Evolutionary conservation across 2,329 filamentous ascomycete species (phyloP).

Genomic region (Pseudocercospora vitis): DNA sequence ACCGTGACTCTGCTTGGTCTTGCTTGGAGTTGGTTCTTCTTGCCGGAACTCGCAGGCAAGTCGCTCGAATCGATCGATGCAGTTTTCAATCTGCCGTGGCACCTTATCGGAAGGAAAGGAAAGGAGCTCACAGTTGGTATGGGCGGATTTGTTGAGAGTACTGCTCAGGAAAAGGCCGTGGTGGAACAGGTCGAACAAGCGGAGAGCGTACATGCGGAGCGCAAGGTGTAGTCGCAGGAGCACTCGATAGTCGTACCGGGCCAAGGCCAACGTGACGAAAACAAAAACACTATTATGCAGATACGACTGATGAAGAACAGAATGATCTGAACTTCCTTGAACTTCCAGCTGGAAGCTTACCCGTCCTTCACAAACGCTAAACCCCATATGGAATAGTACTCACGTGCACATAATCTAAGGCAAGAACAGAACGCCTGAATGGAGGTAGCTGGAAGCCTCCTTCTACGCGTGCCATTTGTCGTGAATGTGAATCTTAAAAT

Average conservation of each 20-base stretch:
- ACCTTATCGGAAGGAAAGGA: constrained; percentile 62
- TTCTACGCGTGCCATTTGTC: too few relatives aligned
- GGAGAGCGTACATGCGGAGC: constrained; percentile 24
- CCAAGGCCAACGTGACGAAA: not conserved
- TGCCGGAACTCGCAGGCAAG: constrained; percentile 52
- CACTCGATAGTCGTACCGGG: not conserved
- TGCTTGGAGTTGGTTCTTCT: constrained; percentile 61
- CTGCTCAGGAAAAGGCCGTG: constrained; percentile 25
- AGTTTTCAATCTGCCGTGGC: constrained; percentile 66
- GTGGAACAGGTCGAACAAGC: constrained; percentile 27
- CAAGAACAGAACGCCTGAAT: too few relatives aligned
- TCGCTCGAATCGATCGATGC: constrained; percentile 60
- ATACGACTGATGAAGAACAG: not conserved
- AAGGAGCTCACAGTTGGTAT: constrained; percentile 31
- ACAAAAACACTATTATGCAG: not conserved
- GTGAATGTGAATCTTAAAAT: too few relatives aligned
- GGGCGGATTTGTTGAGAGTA: constrained; percentile 30
- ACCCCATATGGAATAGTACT: too few relatives aligned
- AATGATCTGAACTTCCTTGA: not conserved
- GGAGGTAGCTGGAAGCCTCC: too few relatives aligned
- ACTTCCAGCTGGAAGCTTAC: too few relatives aligned
- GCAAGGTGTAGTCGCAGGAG: constrained; percentile 11
- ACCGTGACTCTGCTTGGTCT: constrained; percentile 66
- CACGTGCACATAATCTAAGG: too few relatives aligned
- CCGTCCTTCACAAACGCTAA: too few relatives aligned